Evolutionary conservation across 169 alveolate genomes (phyloP).

Genomic region (Cryptosporidium parvum): DNA sequence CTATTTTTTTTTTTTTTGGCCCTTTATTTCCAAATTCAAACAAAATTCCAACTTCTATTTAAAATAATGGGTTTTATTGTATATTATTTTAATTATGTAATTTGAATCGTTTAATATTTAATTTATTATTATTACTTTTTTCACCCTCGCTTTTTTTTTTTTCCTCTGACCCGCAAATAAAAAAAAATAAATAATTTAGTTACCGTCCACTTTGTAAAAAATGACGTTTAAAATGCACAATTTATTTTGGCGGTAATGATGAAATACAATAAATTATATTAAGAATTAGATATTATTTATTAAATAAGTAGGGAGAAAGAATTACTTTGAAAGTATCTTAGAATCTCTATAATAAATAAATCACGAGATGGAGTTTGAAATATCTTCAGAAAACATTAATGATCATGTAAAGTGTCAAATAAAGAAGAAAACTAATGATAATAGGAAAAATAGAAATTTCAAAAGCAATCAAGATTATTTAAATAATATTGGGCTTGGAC

Average conservation of each 20-base stretch:
- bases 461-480: slow-evolving; percentile 5
- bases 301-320: neutral
- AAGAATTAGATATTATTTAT: neutral
- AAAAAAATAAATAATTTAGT: neutral
- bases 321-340: neutral
- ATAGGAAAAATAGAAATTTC: slow-evolving; percentile 12
- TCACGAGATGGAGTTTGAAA: neutral
- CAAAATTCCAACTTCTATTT: neutral
- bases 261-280: neutral
- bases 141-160: neutral
- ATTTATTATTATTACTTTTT: neutral
- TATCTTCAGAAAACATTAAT: neutral
- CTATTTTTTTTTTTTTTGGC: too few species aligned
- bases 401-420: neutral
- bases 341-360: neutral
- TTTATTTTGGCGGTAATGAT: neutral
- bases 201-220: slow-evolving; percentile 17
- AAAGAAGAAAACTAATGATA: neutral
- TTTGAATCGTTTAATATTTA: neutral
- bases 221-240: slow-evolving; percentile 6
- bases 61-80: neutral
- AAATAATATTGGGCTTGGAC: slow-evolving; percentile 20
- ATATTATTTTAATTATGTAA: neutral
- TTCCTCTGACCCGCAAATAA: neutral
- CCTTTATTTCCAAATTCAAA: too few species aligned